Evolutionary conservation across 352 stramenopile species (phyloP).

Genomic region (Phytophthora rubi): DNA sequence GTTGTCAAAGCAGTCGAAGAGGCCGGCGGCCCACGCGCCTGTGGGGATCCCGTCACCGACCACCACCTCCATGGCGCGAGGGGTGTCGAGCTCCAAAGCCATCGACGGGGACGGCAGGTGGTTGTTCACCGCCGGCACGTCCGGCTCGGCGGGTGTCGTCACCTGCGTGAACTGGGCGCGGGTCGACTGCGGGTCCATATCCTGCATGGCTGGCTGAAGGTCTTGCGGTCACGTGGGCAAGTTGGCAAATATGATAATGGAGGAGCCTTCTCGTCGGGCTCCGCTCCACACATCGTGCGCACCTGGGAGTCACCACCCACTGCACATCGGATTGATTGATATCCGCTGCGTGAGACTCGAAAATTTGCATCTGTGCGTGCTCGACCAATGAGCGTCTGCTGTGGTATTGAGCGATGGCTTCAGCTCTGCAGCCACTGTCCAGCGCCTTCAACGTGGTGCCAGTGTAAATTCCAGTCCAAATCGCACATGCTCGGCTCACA

Average conservation of each 20-base stretch:
- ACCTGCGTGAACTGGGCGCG: slow-evolving; percentile 38
- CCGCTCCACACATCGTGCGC: no score
- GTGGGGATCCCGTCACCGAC: slow-evolving; percentile 32
- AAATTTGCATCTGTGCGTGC: slow-evolving; percentile 17
- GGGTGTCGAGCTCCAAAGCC: slow-evolving; percentile 37
- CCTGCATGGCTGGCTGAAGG: slow-evolving; percentile 19
- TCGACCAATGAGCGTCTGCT: background rate
- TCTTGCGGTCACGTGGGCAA: slow-evolving; percentile 11
- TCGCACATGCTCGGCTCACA: background rate
- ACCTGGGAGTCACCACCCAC: no score
- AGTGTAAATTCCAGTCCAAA: slow-evolving; percentile 7
- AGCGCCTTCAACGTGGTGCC: slow-evolving; percentile 21
- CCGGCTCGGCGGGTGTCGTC: slow-evolving; percentile 23
- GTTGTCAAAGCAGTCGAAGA: slow-evolving; percentile 56
- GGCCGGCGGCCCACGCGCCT: slow-evolving; percentile 41
- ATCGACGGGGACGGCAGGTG: slow-evolving; percentile 34
- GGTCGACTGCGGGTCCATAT: slow-evolving; percentile 34
- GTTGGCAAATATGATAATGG: slow-evolving; percentile 12
- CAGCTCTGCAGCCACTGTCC: slow-evolving; percentile 12
- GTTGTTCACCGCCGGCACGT: slow-evolving; percentile 22
- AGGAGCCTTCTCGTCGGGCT: background rate
- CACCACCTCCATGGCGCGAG: slow-evolving; percentile 27
- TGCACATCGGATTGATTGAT: slow-evolving; percentile 13
- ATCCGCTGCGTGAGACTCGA: slow-evolving; percentile 13
- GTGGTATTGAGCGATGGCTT: background rate